Percentiles rank a stretch among this genome's conserved stretches.
Conservation (phyloP, 2,329 filamentous ascomycete species). For the Hypomyces rosellus region DNA sequence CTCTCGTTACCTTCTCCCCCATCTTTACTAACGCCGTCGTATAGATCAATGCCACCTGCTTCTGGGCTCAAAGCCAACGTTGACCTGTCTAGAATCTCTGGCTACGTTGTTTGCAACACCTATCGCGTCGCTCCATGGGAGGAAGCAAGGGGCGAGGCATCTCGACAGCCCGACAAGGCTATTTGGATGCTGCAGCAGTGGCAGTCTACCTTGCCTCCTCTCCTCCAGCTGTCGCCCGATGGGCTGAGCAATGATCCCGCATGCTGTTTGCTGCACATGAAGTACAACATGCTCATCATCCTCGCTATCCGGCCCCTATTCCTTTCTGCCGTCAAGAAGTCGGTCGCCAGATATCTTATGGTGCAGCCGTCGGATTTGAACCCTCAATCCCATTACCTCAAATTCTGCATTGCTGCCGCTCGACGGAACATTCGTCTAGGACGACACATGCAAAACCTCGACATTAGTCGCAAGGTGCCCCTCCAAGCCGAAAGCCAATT, state of each 20-base stretch:
- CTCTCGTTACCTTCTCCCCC: neutral
- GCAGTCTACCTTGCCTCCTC: constrained; percentile 30
- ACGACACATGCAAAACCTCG: constrained; percentile 31
- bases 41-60: constrained; percentile 37
- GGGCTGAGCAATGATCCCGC: constrained; percentile 35
- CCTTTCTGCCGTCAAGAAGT: constrained; percentile 40
- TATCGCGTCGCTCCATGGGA: constrained; percentile 33
- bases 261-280: constrained; percentile 42
- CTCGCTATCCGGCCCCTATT: constrained; percentile 43
- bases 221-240: constrained; percentile 31
- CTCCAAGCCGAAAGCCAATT: constrained; percentile 41
- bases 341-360: constrained; percentile 35
- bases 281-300: constrained; percentile 44
- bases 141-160: constrained; percentile 17
- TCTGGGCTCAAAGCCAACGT: constrained; percentile 40
- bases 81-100: constrained; percentile 41
- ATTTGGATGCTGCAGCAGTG: constrained; percentile 38
- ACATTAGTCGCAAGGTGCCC: constrained; percentile 30
- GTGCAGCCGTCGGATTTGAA: constrained; percentile 18
- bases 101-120: constrained; percentile 42
- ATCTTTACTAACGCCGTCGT: neutral
- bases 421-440: constrained; percentile 40
- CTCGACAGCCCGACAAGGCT: constrained; percentile 32
- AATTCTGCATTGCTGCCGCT: constrained; percentile 37
- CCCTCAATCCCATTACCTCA: constrained; percentile 24